A percentile compares a stretch with the other conserved stretches of the same genome.
These are phyloP conservation scores for Linum lewisii DNA, from an alignment of 345 rosid genomes.

Conservation along the genomic window DNA sequence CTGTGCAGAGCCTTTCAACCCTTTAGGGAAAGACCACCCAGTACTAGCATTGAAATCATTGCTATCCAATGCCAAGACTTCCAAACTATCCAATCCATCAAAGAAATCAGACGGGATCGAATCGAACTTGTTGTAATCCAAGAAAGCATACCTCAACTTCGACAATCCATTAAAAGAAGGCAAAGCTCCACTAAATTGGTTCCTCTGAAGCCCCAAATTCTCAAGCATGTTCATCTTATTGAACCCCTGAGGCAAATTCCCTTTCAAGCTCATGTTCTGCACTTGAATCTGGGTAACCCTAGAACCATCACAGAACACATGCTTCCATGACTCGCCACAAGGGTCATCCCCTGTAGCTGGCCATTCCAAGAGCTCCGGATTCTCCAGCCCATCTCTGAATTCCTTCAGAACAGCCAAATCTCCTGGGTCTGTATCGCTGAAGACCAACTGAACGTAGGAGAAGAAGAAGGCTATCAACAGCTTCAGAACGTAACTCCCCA, in stretches of 20 bases:
- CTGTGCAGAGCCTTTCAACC: slow-evolving; percentile 40
- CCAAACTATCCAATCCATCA: slow-evolving; percentile 36
- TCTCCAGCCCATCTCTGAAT: slow-evolving; percentile 51
- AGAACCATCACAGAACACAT: slow-evolving; percentile 36
- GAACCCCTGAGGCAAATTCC: slow-evolving; percentile 49
- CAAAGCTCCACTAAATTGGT: slow-evolving; percentile 45
- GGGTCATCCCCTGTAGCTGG: slow-evolving; percentile 57
- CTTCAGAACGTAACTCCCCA: slow-evolving; percentile 20
- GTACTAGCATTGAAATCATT: slow-evolving; percentile 43
- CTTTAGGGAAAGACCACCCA: slow-evolving; percentile 58
- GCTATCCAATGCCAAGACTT: slow-evolving; percentile 49
- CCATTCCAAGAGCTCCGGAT: slow-evolving; percentile 60
- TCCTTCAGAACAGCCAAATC: slow-evolving; percentile 44
- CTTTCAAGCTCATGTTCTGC: slow-evolving; percentile 44
- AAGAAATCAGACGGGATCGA: slow-evolving; percentile 57
- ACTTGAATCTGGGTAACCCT: slow-evolving; percentile 61
- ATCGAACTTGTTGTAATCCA: slow-evolving; percentile 52
- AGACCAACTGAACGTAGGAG: slow-evolving; percentile 22
- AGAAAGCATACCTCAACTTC: slow-evolving; percentile 32
- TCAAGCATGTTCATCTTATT: slow-evolving; percentile 47
- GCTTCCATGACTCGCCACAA: slow-evolving; percentile 54
- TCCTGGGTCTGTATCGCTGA: slow-evolving; percentile 35
- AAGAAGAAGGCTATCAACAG: slow-evolving; percentile 21
- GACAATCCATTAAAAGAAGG: slow-evolving; percentile 55
- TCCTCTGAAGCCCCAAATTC: slow-evolving; percentile 52